Percentiles rank a stretch among this genome's conserved stretches.
phyloP scores from a whole-genome alignment of 202 grass and related monocot species.

The Elaeis oleifera region DNA sequence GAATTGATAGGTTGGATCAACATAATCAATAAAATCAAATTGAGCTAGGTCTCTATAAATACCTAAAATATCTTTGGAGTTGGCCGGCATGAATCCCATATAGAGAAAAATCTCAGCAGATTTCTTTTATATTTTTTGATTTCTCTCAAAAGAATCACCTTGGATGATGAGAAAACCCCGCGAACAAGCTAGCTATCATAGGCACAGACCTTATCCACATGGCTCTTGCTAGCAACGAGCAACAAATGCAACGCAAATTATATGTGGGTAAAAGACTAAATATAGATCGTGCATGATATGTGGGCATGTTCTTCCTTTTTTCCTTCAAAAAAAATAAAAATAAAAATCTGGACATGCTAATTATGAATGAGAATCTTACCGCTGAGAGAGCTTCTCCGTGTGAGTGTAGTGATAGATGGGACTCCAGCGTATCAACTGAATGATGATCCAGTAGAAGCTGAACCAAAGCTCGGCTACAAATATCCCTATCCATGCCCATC shows the following conservation, averaged over 20 bases:
- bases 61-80: no score
- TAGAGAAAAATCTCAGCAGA: conserved; percentile 18
- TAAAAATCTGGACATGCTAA: background rate
- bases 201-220: no score
- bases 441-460: conserved; percentile 74
- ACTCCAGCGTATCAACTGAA: conserved; percentile 67
- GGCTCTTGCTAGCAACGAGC: no score
- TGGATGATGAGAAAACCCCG: background rate
- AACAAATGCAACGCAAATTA: no score
- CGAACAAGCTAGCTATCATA: no score
- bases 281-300: no score
- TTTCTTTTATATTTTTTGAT: conserved; percentile 39
- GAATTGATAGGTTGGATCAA: no score
- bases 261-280: no score
- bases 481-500: conserved; percentile 65
- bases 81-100: no score
- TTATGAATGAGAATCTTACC: conserved; percentile 22
- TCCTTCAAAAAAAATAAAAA: no score
- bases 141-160: conserved; percentile 31
- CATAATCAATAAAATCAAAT: conserved; percentile 1
- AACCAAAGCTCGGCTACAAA: conserved; percentile 62
- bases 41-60: background rate
- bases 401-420: conserved; percentile 48
- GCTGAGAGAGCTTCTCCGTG: conserved; percentile 43
- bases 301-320: no score